Percentiles rank a stretch among this genome's conserved stretches.
Conservation (phyloP, 352 stramenopile genomes). For the Aphanomyces cochlioides region DNA sequence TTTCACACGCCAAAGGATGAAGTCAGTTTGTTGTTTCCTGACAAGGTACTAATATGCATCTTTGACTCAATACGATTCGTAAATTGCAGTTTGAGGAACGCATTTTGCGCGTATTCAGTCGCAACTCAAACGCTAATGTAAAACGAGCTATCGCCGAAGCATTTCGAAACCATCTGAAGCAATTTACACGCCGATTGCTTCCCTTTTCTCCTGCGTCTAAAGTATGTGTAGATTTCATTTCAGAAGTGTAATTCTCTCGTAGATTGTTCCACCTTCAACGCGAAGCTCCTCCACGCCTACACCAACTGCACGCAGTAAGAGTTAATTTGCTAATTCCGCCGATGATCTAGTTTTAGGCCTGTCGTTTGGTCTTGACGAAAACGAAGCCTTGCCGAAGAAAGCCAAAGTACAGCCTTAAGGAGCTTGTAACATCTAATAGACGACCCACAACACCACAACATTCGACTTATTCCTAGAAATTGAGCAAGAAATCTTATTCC, state of each 20-base stretch:
- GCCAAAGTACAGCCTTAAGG: too few species aligned
- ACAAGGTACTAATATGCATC: slow-evolving; percentile 52
- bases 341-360: too few species aligned
- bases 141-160: slow-evolving; percentile 60
- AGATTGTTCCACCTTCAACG: too few species aligned
- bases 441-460: too few species aligned
- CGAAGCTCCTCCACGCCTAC: too few species aligned
- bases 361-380: too few species aligned
- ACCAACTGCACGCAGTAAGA: too few species aligned
- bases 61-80: neutral
- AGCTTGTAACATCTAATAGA: too few species aligned
- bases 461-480: too few species aligned
- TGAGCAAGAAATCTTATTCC: too few species aligned
- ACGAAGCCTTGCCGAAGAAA: too few species aligned
- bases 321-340: too few species aligned
- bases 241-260: neutral
- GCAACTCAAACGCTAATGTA: slow-evolving; percentile 45
- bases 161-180: slow-evolving; percentile 59
- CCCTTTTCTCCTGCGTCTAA: slow-evolving; percentile 69
- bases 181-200: slow-evolving; percentile 44
- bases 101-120: slow-evolving; percentile 73
- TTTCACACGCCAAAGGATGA: slow-evolving; percentile 78
- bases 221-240: slow-evolving; percentile 31
- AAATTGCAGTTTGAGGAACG: slow-evolving; percentile 70
- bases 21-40: slow-evolving; percentile 76